Conservation (phyloP, 306 rosid species). For the Dryas drummondii region DNA sequence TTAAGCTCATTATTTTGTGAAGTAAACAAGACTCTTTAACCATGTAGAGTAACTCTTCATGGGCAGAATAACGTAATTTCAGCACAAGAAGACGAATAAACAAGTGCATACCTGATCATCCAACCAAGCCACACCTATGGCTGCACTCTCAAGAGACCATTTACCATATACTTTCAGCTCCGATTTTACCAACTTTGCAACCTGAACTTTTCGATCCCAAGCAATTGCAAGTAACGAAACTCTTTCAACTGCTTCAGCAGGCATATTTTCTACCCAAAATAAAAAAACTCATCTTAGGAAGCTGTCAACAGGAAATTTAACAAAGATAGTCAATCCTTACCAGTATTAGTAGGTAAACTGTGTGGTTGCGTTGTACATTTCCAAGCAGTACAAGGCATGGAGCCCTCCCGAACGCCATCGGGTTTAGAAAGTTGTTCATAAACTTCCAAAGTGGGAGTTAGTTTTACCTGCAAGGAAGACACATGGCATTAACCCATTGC, state of each 20-base stretch:
- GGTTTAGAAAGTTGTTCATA: conserved; percentile 83
- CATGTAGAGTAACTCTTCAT: conserved; percentile 18
- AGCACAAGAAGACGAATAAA: conserved; percentile 11
- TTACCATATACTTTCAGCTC: conserved; percentile 75
- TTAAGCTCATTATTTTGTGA: conserved; percentile 14
- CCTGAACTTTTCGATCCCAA: conserved; percentile 93
- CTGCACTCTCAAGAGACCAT: conserved; percentile 92
- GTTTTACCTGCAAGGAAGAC: conserved; percentile 61
- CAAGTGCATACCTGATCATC: conserved; percentile 72
- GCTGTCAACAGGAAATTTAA: conserved; percentile 24
- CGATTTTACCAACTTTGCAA: conserved; percentile 82
- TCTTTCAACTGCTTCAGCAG: conserved; percentile 63
- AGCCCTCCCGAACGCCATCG: conserved; percentile 89
- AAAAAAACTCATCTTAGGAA: conserved; percentile 10
- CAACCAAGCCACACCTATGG: conserved; percentile 91
- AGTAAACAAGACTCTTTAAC: conserved; percentile 24
- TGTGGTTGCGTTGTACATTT: conserved; percentile 58
- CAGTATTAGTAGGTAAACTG: conserved; percentile 50
- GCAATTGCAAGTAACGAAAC: conserved; percentile 95
- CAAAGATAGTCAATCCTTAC: conserved; percentile 43
- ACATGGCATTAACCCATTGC: conserved; percentile 21
- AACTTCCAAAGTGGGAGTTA: conserved; percentile 68
- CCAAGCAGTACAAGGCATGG: conserved; percentile 98
- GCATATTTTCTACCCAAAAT: conserved; percentile 52
- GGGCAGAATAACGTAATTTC: conserved; percentile 14